These are phyloP conservation scores for Lunularia cruciata DNA, from an alignment of 225 moss, liverwort and hornwort genomes.

Conservation along the genomic window DNA sequence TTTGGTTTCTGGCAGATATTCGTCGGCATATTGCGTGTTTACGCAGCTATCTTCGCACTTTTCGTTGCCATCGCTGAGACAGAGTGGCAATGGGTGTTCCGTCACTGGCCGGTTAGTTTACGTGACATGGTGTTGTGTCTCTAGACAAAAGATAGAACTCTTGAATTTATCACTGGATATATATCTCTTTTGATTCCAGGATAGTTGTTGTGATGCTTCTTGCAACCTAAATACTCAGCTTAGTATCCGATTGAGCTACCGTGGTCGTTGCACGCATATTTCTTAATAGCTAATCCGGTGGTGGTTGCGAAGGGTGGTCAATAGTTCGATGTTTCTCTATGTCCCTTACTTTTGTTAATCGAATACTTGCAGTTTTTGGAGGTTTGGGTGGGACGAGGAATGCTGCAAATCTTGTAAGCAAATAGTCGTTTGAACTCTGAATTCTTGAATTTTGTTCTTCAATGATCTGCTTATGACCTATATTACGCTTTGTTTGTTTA, in stretches of 20 bases:
- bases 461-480: too few relatives aligned
- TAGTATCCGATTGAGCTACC: too few relatives aligned
- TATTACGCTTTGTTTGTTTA: neutral
- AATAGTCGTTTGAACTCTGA: too few relatives aligned
- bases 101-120: slow-evolving; percentile 67
- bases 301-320: too few relatives aligned
- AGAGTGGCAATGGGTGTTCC: slow-evolving; percentile 88
- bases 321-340: neutral
- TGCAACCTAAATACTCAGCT: too few relatives aligned
- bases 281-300: too few relatives aligned
- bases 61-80: slow-evolving; percentile 81
- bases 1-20: slow-evolving; percentile 56
- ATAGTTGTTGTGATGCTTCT: too few relatives aligned
- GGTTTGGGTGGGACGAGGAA: slow-evolving; percentile 78
- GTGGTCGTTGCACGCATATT: too few relatives aligned
- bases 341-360: neutral
- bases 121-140: neutral
- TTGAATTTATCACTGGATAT: too few relatives aligned
- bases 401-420: slow-evolving; percentile 85
- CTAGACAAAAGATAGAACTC: neutral
- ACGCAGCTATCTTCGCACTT: slow-evolving; percentile 56
- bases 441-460: too few relatives aligned
- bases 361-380: slow-evolving; percentile 57
- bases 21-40: slow-evolving; percentile 67
- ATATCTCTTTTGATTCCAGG: too few relatives aligned